Evolutionary conservation across 768 basidiomycete genomes (phyloP), one percentile per base, ranked within the genome.

Genomic region (Hemileccinum rubropunctum): DNA sequence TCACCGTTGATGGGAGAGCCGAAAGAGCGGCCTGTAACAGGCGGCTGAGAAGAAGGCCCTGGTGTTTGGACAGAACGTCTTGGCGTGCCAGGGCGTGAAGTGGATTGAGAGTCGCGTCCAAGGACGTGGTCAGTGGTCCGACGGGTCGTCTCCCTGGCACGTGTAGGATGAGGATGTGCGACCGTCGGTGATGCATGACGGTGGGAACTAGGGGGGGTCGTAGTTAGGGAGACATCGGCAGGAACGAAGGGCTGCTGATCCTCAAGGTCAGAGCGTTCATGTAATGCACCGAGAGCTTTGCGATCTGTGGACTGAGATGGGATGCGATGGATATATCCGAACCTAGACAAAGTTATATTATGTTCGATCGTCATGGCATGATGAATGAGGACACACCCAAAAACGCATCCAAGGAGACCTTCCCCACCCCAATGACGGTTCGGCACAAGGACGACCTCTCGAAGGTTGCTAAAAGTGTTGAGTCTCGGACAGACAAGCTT

Each of bases 341-440:
- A 95, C 2, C 92, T 94, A 53, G 30, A 36, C 40, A 42, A 36
- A 43, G 36, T 57, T 28, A 51, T 42, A 32, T 41, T 53, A 36
- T 36, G 47, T 26, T 38, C 45, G 23, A 27, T 14, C 36, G 28
- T 34, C 35, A 33, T 30, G 48, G 41, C 1, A 32, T 15, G 44
- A 23, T 15, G 39, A 27, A 38, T 37, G 21, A 28, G 49, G 37
- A 75, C 85, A 51, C 66, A 95, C 86, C 95, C 95, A 40, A 98
- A 97, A 26, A 98, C 88, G 60, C 95, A 98, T 36, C 95, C 95
- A 12, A 98, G 75, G 23, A 98, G 76, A 0, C 95, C 95, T 65
- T 95, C 95, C 6, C 95, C 95, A 39, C 95, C 95, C 95, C 95
- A 98, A 58, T 95, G 91, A 42, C 94, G 79, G 68, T 98, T 98